Evolutionary conservation across 345 rosid genomes (phyloP), one percentile per base, ranked within the genome.

Genomic region (Firmiana major): DNA sequence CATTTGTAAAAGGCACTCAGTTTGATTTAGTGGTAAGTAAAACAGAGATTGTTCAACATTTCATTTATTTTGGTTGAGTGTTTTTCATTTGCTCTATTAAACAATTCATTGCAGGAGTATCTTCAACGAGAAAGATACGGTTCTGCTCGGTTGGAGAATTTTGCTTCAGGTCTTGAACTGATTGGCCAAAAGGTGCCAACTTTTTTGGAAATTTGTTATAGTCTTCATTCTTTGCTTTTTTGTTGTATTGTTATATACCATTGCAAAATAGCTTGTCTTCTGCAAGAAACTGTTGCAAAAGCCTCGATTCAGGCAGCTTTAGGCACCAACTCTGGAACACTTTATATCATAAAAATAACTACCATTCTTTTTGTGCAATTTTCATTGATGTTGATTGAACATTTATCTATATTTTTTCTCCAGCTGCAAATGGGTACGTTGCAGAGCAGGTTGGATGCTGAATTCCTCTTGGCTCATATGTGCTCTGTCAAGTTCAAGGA

Each of bases 1-100:
- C 99, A 40, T 96, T 96, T 83, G 98, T 96, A 38, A 96, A 96
- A 86, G 97, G 99, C 89, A 92, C 99, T 59, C 98, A 96, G 85
- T 96, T 96, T 79, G 99, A 93, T 89, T 88, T 96, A 77, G 97
- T 90, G 97, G 99, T 96, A 85, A 83, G 94, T 54, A 46, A 9
- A 80, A 75, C 48, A 49, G 6, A 45, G 24, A 59, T 21, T 73
- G 80, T 73, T 58, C 8, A 2, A 48, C 58, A 51, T 48, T 46
- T 57, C 74, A 53, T 58, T 51, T 73, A 51, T 10, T 80, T 74
- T 24, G 53, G 65, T 66, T 59, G 16, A 78, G 60, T 38, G 49
- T 22, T 57, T 69, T 63, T 73, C 59, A 71, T 55, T 40, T 59
- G 62, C 65, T 79, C 78, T 64, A 12, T 8, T 49, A 51, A 28